Evolutionary conservation across 1,284 basidiomycete genomes (phyloP).

Genomic region (Sutorius eximius): DNA sequence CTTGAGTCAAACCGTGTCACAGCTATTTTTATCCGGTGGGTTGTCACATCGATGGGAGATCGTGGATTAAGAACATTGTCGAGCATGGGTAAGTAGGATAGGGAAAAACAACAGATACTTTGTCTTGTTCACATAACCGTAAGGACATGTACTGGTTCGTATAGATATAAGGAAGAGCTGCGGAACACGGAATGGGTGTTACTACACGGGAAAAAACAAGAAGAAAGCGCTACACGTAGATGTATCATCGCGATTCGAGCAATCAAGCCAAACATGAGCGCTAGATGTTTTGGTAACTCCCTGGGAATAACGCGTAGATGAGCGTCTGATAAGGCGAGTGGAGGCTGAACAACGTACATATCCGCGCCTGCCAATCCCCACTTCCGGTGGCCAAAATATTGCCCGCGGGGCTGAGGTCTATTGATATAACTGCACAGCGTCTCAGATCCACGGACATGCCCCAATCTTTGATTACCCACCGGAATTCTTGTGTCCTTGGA

Average conservation of each 20-base stretch:
- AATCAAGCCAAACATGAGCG: conserved; percentile 2
- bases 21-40: not conserved
- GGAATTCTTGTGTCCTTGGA: conserved; percentile 90
- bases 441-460: conserved; percentile 15
- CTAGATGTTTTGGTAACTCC: conserved; percentile 35
- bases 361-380: conserved; percentile 82
- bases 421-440: conserved; percentile 67
- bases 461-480: conserved; percentile 37
- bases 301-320: conserved; percentile 13
- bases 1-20: not conserved
- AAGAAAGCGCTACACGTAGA: conserved; percentile 30
- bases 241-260: conserved; percentile 13
- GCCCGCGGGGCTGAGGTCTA: conserved; percentile 76
- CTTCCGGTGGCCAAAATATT: conserved; percentile 82
- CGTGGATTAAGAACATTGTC: conserved; percentile 2
- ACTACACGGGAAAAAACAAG: conserved; percentile 32
- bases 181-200: conserved; percentile 11
- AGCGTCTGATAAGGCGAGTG: not conserved
- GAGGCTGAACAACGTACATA: conserved; percentile 53
- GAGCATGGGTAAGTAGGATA: conserved; percentile 4
- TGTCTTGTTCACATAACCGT: conserved; percentile 2
- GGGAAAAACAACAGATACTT: not conserved
- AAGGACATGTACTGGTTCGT: conserved; percentile 17
- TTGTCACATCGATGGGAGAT: not conserved
- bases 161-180: conserved; percentile 26